These are phyloP conservation scores for Parastagonospora nodorum DNA, from an alignment of 2,329 filamentous ascomycete genomes.

Conservation along the genomic window DNA sequence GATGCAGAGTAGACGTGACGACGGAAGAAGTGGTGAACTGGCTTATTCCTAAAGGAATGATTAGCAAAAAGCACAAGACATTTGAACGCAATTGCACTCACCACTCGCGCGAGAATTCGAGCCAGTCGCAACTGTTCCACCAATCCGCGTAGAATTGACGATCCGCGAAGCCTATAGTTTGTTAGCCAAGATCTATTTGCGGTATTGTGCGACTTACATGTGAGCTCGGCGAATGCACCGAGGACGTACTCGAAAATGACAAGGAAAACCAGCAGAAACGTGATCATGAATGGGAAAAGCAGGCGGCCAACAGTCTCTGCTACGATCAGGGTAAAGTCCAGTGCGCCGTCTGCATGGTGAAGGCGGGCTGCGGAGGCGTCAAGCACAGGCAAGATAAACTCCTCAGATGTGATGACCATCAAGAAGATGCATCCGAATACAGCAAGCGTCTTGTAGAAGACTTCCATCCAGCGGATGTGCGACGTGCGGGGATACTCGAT, in stretches of 20 bases:
- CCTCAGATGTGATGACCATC: slow-evolving; percentile 86
- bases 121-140: slow-evolving; percentile 81
- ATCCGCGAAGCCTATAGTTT: slow-evolving; percentile 72
- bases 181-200: background rate
- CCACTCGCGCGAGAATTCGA: slow-evolving; percentile 80
- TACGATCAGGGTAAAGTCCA: slow-evolving; percentile 78
- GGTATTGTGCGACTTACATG: slow-evolving; percentile 51
- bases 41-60: slow-evolving; percentile 76
- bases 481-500: slow-evolving; percentile 87
- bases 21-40: slow-evolving; percentile 92
- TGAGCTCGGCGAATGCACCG: slow-evolving; percentile 93
- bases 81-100: slow-evolving; percentile 45
- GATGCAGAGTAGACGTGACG: slow-evolving; percentile 91
- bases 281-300: slow-evolving; percentile 96
- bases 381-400: slow-evolving; percentile 92
- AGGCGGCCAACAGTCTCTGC: slow-evolving; percentile 89
- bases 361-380: slow-evolving; percentile 69
- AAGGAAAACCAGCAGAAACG: slow-evolving; percentile 91
- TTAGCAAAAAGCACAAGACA: too few species aligned
- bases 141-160: slow-evolving; percentile 86
- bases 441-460: slow-evolving; percentile 83
- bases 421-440: slow-evolving; percentile 97
- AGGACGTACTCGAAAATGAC: slow-evolving; percentile 98
- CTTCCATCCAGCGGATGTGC: slow-evolving; percentile 76
- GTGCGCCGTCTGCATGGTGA: slow-evolving; percentile 52